Conservation (phyloP, 441 rosid species). For the Metrosideros polymorpha region DNA sequence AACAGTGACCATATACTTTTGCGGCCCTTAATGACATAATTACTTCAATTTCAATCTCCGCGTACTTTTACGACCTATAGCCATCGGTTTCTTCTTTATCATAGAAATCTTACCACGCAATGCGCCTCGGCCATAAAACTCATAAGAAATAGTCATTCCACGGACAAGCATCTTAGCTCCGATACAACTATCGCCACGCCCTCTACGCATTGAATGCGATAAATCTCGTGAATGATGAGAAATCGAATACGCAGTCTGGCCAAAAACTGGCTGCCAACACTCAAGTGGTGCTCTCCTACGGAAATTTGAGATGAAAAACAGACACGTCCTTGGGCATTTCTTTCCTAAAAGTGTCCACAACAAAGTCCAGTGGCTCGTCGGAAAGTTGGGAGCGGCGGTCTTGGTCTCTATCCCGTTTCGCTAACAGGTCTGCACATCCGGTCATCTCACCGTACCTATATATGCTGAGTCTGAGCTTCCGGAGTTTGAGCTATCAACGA, state of each 20-base stretch:
- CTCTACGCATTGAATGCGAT: too few relatives aligned
- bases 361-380: neutral
- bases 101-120: neutral
- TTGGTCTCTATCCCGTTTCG: neutral
- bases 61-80: neutral
- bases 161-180: neutral
- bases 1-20: neutral
- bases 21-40: neutral
- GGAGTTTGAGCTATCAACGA: neutral
- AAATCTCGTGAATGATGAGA: neutral
- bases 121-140: neutral
- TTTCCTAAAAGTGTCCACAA: neutral
- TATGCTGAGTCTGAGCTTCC: neutral
- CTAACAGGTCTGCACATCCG: neutral
- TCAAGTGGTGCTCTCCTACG: neutral
- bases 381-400: rapidly evolving
- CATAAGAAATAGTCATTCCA: neutral
- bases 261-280: neutral
- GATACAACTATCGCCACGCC: too few relatives aligned
- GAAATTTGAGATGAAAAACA: neutral
- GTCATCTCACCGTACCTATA: neutral
- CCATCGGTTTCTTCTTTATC: neutral
- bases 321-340: neutral
- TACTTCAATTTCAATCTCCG: neutral
- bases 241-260: neutral